Percentiles rank a stretch among this genome's conserved stretches.
Evolutionary conservation across 2,329 filamentous ascomycete genomes (phyloP).

Genomic region (Dothideomycetes sp.): DNA sequence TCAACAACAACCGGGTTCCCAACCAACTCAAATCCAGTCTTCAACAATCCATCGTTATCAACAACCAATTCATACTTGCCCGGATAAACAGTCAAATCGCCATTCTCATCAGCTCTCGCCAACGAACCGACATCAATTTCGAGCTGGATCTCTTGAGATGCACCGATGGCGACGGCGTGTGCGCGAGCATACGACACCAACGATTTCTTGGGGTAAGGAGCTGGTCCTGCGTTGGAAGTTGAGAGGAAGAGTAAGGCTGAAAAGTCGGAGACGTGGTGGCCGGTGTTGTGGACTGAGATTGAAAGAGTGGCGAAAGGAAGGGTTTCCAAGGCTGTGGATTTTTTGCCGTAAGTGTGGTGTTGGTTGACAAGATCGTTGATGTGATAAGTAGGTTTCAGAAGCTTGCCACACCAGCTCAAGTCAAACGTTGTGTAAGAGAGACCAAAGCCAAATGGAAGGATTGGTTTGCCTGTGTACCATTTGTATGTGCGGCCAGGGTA

Average conservation of each 20-base stretch:
- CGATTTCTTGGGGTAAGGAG: conserved; percentile 44
- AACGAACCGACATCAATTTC: conserved; percentile 41
- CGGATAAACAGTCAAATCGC: conserved; percentile 45
- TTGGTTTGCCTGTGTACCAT: conserved; percentile 44
- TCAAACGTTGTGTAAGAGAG: conserved; percentile 52
- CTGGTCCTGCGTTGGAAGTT: conserved; percentile 38
- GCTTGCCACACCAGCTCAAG: conserved; percentile 15
- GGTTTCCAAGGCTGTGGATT: conserved; percentile 21
- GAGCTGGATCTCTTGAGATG: conserved; percentile 26
- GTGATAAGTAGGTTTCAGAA: conserved; percentile 22
- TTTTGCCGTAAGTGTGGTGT: conserved; percentile 22
- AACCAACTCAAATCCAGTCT: conserved; percentile 1
- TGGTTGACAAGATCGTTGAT: conserved; percentile 28
- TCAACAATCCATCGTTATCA: conserved; percentile 25
- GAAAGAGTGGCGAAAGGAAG: conserved; percentile 31
- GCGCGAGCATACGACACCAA: conserved; percentile 43
- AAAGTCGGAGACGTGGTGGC: conserved; percentile 42
- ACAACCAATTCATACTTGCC: conserved; percentile 42
- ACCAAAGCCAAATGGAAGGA: conserved; percentile 47
- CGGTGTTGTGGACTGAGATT: conserved; percentile 36
- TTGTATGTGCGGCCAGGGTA: conserved; percentile 50
- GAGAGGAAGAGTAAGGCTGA: conserved; percentile 43
- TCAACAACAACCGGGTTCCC: conserved; percentile 1
- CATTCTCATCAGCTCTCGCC: conserved; percentile 41
- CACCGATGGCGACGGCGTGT: conserved; percentile 21